phyloP scores from a whole-genome alignment of 768 basidiomycete species.

The Porphyrellus cyaneotinctus region DNA sequence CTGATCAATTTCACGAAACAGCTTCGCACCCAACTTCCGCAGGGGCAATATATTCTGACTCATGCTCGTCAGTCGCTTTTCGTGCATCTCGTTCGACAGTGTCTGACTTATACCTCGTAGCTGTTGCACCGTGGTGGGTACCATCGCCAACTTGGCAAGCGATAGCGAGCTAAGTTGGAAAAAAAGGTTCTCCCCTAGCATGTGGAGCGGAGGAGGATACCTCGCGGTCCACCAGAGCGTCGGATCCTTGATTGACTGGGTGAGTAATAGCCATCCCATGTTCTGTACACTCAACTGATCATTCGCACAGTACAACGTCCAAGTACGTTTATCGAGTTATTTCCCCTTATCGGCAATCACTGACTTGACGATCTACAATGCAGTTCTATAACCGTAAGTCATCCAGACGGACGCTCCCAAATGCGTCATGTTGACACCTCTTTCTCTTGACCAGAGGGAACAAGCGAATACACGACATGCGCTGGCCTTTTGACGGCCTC shows the following conservation, averaged over 20 bases:
- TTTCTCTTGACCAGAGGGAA: slow-evolving; percentile 43
- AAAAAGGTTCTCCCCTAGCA: slow-evolving; percentile 19
- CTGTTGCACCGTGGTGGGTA: slow-evolving; percentile 23
- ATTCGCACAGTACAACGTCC: slow-evolving; percentile 33
- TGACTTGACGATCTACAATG: background rate
- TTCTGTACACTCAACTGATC: background rate
- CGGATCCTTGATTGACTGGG: slow-evolving; percentile 45
- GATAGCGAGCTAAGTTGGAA: background rate
- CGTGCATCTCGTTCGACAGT: background rate
- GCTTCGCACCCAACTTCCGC: slow-evolving; percentile 32
- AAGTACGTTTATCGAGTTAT: slow-evolving; percentile 24
- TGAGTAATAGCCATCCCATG: slow-evolving; percentile 8
- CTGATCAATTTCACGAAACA: slow-evolving; percentile 31
- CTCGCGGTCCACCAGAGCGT: slow-evolving; percentile 36
- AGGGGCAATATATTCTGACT: slow-evolving; percentile 31
- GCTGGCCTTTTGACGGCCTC: slow-evolving; percentile 53
- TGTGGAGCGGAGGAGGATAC: slow-evolving; percentile 34
- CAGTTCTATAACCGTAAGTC: slow-evolving; percentile 32
- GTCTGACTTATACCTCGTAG: slow-evolving; percentile 6
- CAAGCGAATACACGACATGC: slow-evolving; percentile 62
- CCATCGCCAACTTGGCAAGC: background rate
- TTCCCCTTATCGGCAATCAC: background rate
- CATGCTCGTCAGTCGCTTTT: slow-evolving; percentile 33
- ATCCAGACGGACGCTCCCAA: background rate
- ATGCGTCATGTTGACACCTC: background rate